These are phyloP conservation scores for Castanopsis chinensis DNA, from an alignment of 306 rosid species.

Conservation along the genomic window DNA sequence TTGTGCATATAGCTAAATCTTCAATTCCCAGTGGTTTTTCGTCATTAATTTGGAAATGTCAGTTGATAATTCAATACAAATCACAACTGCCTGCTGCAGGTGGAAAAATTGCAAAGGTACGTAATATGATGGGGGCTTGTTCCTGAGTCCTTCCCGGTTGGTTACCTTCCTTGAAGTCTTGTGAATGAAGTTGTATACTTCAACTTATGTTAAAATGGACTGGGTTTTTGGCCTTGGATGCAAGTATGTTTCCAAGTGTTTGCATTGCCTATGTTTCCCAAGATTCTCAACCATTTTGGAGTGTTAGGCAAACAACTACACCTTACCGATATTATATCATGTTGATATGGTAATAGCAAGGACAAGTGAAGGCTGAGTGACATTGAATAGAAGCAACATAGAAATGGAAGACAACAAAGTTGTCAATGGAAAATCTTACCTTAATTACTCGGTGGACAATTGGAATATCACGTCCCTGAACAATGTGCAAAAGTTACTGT, in stretches of 20 bases:
- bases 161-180: not conserved
- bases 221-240: not conserved
- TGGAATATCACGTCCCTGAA: conserved; percentile 74
- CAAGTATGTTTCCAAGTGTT: not conserved
- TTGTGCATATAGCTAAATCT: no score
- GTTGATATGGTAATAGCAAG: not conserved
- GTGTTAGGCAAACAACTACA: not conserved
- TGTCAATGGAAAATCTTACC: conserved; percentile 36
- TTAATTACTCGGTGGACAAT: conserved; percentile 81
- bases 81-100: no score
- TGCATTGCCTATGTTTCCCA: not conserved
- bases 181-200: not conserved
- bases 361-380: not conserved
- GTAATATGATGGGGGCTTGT: no score
- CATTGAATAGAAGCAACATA: conserved; percentile 2
- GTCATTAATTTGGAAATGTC: no score
- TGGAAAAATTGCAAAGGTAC: no score
- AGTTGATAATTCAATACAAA: no score
- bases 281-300: not conserved
- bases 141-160: not conserved
- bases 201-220: not conserved
- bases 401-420: conserved; percentile 1
- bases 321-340: not conserved
- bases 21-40: no score
- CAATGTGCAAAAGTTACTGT: conserved; percentile 11